Evolutionary conservation across 2,329 filamentous ascomycete species (phyloP).

Genomic region (Monosporascus sp.): DNA sequence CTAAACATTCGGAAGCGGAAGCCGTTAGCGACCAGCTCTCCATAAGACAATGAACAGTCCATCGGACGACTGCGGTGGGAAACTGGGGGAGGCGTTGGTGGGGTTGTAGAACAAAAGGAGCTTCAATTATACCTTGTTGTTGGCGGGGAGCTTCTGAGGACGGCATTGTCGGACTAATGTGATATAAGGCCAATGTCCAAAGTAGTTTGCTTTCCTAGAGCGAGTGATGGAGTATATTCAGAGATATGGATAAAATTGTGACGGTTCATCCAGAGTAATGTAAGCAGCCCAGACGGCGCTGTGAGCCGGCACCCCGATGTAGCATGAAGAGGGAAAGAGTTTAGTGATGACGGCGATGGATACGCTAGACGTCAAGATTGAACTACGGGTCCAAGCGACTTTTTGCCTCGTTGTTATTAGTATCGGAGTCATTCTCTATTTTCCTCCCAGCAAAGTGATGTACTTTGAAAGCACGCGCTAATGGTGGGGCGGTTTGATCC

Average conservation of each 20-base stretch:
- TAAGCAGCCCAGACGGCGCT: no score
- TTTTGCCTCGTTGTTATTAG: no score
- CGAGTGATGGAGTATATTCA: no score
- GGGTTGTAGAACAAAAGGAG: neutral
- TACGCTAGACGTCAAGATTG: neutral
- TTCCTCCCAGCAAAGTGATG: no score
- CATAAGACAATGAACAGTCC: neutral
- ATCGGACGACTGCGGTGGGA: neutral
- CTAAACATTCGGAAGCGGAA: conserved; percentile 14
- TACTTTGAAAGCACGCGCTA: no score
- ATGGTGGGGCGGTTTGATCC: no score
- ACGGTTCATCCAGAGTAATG: no score
- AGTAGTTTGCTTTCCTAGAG: neutral
- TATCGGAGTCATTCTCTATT: no score
- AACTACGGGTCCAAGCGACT: neutral
- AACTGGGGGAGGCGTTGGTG: neutral
- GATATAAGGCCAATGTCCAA: neutral
- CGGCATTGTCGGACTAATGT: neutral
- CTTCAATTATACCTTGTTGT: neutral
- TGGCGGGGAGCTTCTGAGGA: neutral
- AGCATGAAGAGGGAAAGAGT: neutral
- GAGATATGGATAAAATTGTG: no score
- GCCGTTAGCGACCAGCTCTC: conserved; percentile 11
- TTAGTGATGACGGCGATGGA: neutral
- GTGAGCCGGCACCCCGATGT: neutral